Conservation (phyloP, 176 grass and related monocot genomes). For the Zea luxurians region DNA sequence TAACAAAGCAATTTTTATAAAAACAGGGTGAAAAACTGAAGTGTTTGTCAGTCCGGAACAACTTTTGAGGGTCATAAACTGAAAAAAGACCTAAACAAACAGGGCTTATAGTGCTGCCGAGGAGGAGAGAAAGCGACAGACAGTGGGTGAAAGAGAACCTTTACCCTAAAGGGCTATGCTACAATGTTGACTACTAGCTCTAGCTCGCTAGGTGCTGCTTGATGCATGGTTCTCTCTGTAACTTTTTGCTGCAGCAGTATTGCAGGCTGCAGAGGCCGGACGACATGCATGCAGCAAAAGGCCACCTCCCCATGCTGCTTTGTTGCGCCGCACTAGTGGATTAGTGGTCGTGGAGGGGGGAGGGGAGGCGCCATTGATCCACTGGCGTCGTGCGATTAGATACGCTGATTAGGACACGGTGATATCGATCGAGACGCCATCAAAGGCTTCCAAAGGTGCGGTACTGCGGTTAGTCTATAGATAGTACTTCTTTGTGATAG, state of each 20-base stretch:
- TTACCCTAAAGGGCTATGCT: conserved; percentile 21
- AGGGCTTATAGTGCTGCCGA: no score
- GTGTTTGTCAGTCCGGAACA: no score
- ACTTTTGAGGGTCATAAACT: no score
- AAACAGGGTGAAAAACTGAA: no score
- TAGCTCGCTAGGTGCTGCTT: background rate
- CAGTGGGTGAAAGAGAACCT: background rate
- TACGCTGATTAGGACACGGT: conserved; percentile 49
- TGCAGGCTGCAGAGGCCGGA: background rate
- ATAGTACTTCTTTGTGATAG: background rate
- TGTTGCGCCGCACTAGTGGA: conserved; percentile 24
- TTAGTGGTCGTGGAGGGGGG: background rate
- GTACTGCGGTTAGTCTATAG: background rate
- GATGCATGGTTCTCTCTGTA: background rate
- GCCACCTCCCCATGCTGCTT: conserved; percentile 5
- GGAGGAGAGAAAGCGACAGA: background rate
- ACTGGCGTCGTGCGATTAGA: conserved; percentile 48
- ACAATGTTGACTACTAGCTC: conserved; percentile 12
- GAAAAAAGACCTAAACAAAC: no score
- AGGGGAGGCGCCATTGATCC: conserved; percentile 41
- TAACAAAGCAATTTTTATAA: no score
- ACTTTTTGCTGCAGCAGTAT: background rate
- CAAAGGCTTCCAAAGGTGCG: conserved; percentile 7
- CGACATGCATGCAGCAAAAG: conserved; percentile 35
- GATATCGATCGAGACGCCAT: conserved; percentile 34